Evolutionary conservation across 1,284 basidiomycete genomes (phyloP).

Genomic region (Trametes sp.): DNA sequence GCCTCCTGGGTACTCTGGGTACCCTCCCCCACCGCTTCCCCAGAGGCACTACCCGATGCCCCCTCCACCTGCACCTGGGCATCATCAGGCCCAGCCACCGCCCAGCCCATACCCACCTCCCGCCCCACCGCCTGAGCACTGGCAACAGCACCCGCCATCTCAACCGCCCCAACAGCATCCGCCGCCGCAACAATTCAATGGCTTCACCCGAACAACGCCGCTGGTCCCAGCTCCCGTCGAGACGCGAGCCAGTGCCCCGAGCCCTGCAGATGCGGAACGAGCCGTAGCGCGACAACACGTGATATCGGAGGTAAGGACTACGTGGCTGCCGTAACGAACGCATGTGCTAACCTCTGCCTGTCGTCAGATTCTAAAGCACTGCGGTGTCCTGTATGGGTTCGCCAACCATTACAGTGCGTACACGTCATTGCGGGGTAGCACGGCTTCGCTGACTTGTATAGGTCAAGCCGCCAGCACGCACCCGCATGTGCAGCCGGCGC

Average conservation of each 20-base stretch:
- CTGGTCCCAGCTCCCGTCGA: slow-evolving; percentile 49
- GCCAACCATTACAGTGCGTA: slow-evolving; percentile 66
- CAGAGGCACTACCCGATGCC: slow-evolving; percentile 37
- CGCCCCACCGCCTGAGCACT: slow-evolving; percentile 44
- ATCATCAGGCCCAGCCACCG: slow-evolving; percentile 39
- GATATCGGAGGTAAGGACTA: slow-evolving; percentile 32
- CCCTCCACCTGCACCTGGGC: slow-evolving; percentile 36
- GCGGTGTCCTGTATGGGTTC: slow-evolving; percentile 64
- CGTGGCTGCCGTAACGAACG: background rate
- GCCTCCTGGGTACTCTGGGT: slow-evolving; percentile 33
- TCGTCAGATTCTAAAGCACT: slow-evolving; percentile 66
- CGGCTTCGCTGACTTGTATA: slow-evolving; percentile 32
- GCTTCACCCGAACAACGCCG: slow-evolving; percentile 37
- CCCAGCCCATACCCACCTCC: slow-evolving; percentile 40
- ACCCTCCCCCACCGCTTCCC: slow-evolving; percentile 36
- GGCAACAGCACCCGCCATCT: slow-evolving; percentile 43
- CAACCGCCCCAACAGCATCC: slow-evolving; percentile 31
- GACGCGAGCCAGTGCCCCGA: slow-evolving; percentile 31
- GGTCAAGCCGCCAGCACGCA: slow-evolving; percentile 55
- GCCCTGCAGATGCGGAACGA: slow-evolving; percentile 30
- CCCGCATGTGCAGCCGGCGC: slow-evolving; percentile 57
- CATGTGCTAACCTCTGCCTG: background rate
- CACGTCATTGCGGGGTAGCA: background rate
- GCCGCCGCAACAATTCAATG: slow-evolving; percentile 35
- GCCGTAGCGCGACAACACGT: slow-evolving; percentile 33